These are phyloP conservation scores for Aspergillus coremiiformis DNA, from an alignment of 495 filamentous ascomycete genomes.

Conservation along the genomic window DNA sequence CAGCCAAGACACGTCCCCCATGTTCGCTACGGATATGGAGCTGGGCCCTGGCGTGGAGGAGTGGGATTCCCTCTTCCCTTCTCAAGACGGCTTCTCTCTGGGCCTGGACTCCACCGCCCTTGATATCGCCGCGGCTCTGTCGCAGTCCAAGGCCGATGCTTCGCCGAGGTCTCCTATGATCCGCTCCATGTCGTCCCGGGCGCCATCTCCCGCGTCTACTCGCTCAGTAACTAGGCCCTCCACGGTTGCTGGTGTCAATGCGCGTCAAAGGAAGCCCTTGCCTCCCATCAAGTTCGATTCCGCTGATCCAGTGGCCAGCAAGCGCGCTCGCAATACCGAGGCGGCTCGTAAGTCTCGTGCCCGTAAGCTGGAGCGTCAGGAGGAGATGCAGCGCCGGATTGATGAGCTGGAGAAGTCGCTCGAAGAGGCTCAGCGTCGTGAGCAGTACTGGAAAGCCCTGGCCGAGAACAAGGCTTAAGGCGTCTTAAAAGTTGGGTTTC, in stretches of 20 bases:
- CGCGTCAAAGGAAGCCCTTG: conserved; percentile 70
- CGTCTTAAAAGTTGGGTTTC: conserved; percentile 20
- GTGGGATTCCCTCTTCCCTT: conserved; percentile 61
- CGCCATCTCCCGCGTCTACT: conserved; percentile 39
- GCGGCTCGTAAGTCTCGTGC: conserved; percentile 92
- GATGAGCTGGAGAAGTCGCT: conserved; percentile 38
- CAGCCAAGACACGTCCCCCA: conserved; percentile 70
- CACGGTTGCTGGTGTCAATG: conserved; percentile 58
- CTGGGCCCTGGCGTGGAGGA: conserved; percentile 23
- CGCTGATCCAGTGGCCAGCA: conserved; percentile 70
- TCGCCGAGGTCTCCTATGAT: conserved; percentile 33
- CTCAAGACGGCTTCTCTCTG: conserved; percentile 31
- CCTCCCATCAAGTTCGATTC: conserved; percentile 56
- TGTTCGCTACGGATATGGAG: conserved; percentile 36
- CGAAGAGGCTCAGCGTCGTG: conserved; percentile 43
- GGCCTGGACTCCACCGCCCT: conserved; percentile 30
- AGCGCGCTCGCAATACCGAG: conserved; percentile 91
- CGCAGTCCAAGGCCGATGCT: conserved; percentile 28
- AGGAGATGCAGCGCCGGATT: conserved; percentile 51
- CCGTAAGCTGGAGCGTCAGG: conserved; percentile 65
- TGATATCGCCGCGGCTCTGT: conserved; percentile 24
- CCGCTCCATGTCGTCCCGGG: conserved; percentile 12
- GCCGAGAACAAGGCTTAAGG: conserved; percentile 40
- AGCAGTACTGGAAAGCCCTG: conserved; percentile 53
- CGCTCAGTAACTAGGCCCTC: conserved; percentile 50